Percentiles rank a stretch among this genome's conserved stretches.
phyloP scores from a whole-genome alignment of 2,329 filamentous ascomycete species.

The Nigrospora osmanthi region DNA sequence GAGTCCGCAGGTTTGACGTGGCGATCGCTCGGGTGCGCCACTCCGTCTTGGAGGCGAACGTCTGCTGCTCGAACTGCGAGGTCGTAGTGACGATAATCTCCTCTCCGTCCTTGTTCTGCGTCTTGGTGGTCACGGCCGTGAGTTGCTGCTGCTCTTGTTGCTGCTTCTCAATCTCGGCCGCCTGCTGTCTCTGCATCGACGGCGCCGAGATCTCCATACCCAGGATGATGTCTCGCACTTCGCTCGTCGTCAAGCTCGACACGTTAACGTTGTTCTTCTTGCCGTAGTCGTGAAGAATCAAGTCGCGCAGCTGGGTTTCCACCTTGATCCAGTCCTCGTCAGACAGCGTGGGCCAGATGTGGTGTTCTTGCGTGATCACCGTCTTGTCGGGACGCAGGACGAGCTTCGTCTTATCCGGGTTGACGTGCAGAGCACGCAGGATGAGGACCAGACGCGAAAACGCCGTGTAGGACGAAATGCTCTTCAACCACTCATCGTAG shows the following conservation, averaged over 20 bases:
- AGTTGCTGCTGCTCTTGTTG: constrained; percentile 94
- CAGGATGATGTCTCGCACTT: constrained; percentile 96
- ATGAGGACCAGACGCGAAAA: constrained; percentile 95
- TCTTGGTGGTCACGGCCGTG: constrained; percentile 96
- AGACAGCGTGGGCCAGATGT: constrained; percentile 92
- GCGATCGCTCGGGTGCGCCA: constrained; percentile 97
- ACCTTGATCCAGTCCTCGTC: constrained; percentile 99
- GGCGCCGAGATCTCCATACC: constrained; percentile 99
- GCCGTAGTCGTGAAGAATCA: constrained; percentile 96
- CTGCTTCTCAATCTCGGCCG: constrained; percentile 97
- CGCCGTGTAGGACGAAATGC: constrained; percentile 95
- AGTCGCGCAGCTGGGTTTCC: constrained; percentile 89
- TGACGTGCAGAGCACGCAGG: constrained; percentile 89
- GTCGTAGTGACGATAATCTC: constrained; percentile 98
- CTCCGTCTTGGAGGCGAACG: constrained; percentile 96
- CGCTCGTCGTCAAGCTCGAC: constrained; percentile 89
- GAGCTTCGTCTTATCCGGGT: constrained; percentile 96
- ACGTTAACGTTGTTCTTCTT: constrained; percentile 99
- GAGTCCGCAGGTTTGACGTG: constrained; percentile 86
- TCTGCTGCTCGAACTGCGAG: constrained; percentile 94
- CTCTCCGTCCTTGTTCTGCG: constrained; percentile 92
- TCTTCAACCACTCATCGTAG: constrained; percentile 98
- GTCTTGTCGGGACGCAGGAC: constrained; percentile 93
- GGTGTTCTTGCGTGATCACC: constrained; percentile 95
- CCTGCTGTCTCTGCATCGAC: constrained; percentile 96